These are phyloP conservation scores for Crithidia mellificae DNA, from an alignment of 208 protist genomes.

Conservation along the genomic window DNA sequence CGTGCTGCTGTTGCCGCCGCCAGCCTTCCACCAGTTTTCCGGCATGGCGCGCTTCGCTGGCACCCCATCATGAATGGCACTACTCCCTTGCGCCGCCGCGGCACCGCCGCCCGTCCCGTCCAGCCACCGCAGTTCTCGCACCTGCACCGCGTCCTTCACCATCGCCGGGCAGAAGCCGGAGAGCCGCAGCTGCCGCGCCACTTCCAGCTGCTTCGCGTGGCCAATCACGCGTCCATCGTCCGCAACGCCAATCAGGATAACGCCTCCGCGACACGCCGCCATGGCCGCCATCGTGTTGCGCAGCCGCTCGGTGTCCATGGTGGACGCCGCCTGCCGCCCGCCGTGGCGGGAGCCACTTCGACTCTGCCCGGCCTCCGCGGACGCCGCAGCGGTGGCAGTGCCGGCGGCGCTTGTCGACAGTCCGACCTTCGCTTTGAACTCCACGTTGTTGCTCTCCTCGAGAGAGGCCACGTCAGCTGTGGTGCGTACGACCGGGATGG, in stretches of 20 bases:
- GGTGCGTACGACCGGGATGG: conserved; percentile 38
- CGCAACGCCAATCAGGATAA: conserved; percentile 74
- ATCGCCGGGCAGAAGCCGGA: conserved; percentile 86
- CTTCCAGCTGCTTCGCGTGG: conserved; percentile 45
- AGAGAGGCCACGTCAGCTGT: conserved; percentile 52
- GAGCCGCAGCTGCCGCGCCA: conserved; percentile 44
- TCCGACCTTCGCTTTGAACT: conserved; percentile 71
- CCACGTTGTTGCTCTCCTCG: conserved; percentile 61
- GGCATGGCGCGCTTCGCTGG: conserved; percentile 41
- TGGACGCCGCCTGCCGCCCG: conserved; percentile 7
- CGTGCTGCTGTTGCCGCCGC: not conserved
- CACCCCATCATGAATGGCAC: not conserved
- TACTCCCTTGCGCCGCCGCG: not conserved
- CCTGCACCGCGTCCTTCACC: conserved; percentile 65
- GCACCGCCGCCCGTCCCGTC: not conserved
- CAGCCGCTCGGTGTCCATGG: conserved; percentile 72
- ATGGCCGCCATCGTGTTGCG: conserved; percentile 84
- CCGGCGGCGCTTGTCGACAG: not conserved
- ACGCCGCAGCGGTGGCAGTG: no score
- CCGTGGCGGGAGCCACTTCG: not conserved
- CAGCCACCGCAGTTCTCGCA: conserved; percentile 63
- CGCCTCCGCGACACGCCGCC: conserved; percentile 72
- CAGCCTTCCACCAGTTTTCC: conserved; percentile 72
- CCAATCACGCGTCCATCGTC: conserved; percentile 72
- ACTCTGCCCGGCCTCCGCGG: not conserved